Conservation (phyloP, 2,329 filamentous ascomycete species). For the Penicillium sp. region DNA sequence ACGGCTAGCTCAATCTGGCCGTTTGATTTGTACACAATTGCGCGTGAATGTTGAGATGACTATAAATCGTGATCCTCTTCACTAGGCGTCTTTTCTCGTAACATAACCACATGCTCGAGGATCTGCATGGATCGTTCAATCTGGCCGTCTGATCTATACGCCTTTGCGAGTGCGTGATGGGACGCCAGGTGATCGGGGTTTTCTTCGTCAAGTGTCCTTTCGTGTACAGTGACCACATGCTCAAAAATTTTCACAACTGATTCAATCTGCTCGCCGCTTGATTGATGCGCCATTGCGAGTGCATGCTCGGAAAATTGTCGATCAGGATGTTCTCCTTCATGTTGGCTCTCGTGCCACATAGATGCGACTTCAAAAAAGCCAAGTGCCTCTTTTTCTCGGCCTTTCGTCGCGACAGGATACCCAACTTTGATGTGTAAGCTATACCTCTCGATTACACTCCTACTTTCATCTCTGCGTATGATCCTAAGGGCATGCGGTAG, state of each 20-base stretch:
- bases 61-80: not conserved
- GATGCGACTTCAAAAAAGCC: no score
- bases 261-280: no score
- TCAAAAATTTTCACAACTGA: no score
- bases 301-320: not conserved
- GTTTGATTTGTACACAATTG: not conserved
- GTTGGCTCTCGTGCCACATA: no score
- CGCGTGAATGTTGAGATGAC: not conserved
- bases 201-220: not conserved
- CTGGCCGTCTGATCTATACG: not conserved
- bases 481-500: no score
- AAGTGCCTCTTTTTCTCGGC: no score
- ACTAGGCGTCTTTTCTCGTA: not conserved
- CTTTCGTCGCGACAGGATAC: no score
- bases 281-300: not conserved
- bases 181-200: not conserved
- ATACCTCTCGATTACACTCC: no score
- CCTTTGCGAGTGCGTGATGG: not conserved
- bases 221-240: not conserved
- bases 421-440: no score
- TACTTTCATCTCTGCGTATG: no score
- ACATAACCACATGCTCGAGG: not conserved
- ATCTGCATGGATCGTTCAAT: not conserved
- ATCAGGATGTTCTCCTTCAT: not conserved
- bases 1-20: not conserved